Base-by-base conservation (phyloP, 768 basidiomycete species). In the Collybia sp. region DNA sequence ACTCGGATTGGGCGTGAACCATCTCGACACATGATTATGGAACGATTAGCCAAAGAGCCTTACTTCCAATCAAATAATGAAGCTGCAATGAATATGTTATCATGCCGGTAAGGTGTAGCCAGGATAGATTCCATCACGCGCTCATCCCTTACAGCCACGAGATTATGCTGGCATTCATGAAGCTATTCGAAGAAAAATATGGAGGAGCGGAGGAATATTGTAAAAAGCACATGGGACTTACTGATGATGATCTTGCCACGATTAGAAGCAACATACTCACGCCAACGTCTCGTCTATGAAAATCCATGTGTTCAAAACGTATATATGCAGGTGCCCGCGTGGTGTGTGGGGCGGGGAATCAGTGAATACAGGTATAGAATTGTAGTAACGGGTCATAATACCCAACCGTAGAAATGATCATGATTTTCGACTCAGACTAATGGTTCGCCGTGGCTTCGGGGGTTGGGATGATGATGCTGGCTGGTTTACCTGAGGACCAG, bases 1-100 rank as follows among this genome's bases (percentile, higher is more conserved):
- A 90, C 85, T 15, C 71, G 86, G 47, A 68, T 92, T 32, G 89
- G 89, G 4, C 81, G 90, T 31, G 89, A 90, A 60, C 88, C 88
- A 15, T 79, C 80, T 11, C 76, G 88, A 19, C 79, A 77, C 50
- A 79, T 72, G 70, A 77, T 91, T 34, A 79, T 89, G 70, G 64
- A 70, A 34, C 75, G 88, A 6, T 72, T 91, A 20, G 65, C 72
- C 8, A 82, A 82, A 54, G 84, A 88, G 47, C 85, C 88, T 0
- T 49, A 86, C 11, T 90, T 90, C 58, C 82, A 84, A 1, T 72
- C 80, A 5, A 84, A 88, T 53, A 79, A 74, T 35, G 78, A 85
- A 45, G 85, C 86, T 17, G 86, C 86, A 1, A 67, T 88, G n/a
- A 89, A 87, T 50, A 87, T 90, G 85, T 79, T 91, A 43, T 79